Evolutionary conservation across 2,329 filamentous ascomycete species (phyloP), one percentile per base, ranked within the genome.

Genomic region (Fusarium mexicanum): DNA sequence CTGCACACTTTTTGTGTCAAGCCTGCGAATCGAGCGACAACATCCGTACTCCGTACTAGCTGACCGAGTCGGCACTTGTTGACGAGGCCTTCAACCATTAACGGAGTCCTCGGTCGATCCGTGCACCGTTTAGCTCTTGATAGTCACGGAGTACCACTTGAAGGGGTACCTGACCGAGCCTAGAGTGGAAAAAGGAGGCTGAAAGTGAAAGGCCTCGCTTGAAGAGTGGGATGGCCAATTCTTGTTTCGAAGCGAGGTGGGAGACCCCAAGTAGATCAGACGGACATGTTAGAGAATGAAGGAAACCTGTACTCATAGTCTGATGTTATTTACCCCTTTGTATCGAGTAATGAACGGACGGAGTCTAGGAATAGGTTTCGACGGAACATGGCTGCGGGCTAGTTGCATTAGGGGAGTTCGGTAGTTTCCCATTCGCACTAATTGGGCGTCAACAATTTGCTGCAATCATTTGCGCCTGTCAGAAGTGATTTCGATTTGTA

Each of bases 21-120:
- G 47, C 8, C 46, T 48, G 41, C 33, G 35, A 59, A 40, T 67
- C 53, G 62, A 72, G 69, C 40, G 31, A 60, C 44, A 33, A 35
- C 13, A n/a, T 48, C 35, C 43, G 50, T 26, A 61, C 69, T 69
- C 35, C 40, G 50, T 33, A 61, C 69, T 69, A 50, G 57, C 67
- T 61, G 64, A 65, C 69, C 53, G 50, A 61, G 63, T 63, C 72
- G 72, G 72, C 72, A 75, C 69, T 75, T 75, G 69, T 63, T 62
- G n/a, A 60, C 50, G 31, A 74, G 63, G 57, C 48, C 55, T 61
- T 74, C 46, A 50, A 61, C 48, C 29, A 40, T 50, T 24, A 48
- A 57, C 59, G 69, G 59, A 64, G 67, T 68, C 51, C 33, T 72
- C 46, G 33, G 69, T 53, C 59, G 67, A 74, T 69, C 71, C 71